These are phyloP conservation scores for Fusarium mexicanum DNA, from an alignment of 2,329 filamentous ascomycete genomes.

Conservation along the genomic window DNA sequence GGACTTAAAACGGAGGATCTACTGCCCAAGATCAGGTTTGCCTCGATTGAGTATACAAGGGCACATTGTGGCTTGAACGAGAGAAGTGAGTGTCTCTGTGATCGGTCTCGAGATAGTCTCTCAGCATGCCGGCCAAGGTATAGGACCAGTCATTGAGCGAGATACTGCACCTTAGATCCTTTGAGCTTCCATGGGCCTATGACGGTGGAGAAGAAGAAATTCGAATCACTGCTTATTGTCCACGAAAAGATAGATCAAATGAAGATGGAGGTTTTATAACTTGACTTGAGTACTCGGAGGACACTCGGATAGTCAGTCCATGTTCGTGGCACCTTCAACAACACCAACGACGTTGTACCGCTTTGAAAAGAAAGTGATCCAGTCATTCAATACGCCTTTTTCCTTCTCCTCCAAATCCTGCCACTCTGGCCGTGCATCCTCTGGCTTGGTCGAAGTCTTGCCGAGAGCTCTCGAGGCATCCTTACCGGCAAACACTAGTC, in stretches of 20 bases:
- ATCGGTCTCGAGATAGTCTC: neutral
- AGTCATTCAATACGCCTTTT: constrained; percentile 86
- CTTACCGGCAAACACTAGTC: constrained; percentile 89
- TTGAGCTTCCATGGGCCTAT: constrained; percentile 18
- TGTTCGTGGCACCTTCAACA: constrained; percentile 69
- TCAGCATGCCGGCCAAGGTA: neutral
- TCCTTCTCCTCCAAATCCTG: constrained; percentile 84
- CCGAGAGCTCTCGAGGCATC: constrained; percentile 94
- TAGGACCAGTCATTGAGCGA: neutral
- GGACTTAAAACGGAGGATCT: neutral
- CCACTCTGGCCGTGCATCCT: constrained; percentile 87
- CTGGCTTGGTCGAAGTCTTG: constrained; percentile 83
- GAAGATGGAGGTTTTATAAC: constrained; percentile 26
- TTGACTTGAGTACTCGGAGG: constrained; percentile 32
- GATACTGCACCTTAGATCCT: neutral
- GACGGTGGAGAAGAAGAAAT: constrained; percentile 33
- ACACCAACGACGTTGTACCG: constrained; percentile 89
- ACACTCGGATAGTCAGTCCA: constrained; percentile 50
- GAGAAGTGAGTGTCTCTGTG: neutral
- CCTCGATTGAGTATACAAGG: neutral
- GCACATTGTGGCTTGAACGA: neutral
- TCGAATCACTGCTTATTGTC: neutral
- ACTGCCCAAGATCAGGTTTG: neutral
- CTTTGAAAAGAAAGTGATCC: constrained; percentile 96
- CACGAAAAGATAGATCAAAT: neutral